Base-by-base conservation (phyloP, 2,329 filamentous ascomycete species). In the Lasiodiplodia gonubiensis region DNA sequence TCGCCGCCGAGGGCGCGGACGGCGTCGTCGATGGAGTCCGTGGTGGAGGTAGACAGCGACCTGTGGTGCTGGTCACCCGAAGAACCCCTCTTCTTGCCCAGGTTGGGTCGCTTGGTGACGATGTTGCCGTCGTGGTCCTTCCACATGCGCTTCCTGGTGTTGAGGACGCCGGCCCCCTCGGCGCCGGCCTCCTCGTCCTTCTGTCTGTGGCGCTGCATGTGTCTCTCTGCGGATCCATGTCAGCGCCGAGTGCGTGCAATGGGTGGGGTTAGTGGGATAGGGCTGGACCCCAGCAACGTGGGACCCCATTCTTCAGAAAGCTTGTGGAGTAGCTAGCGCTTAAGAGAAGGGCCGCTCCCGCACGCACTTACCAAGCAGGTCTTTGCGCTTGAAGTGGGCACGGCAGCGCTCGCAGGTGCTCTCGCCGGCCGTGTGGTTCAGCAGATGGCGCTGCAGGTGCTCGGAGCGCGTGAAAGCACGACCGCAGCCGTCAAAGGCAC, bases 311-410 rank as follows among this genome's bases (percentile, higher is more conserved):
- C 37, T 64, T 66, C 54, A 66, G 64, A 53, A 68, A 30, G 23
- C 46, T 51, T 64, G n/a, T 55, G 16, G 39, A 42, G 59, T 39
- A 61, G 42, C 59, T 49, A 61, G 59, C 59, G 59, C 30, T 60
- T 48, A 10, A 64, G 64, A 14, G 59, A 68, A 68, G 39, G 60
- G n/a, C 54, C 35, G 54, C 53, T 39, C 53, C 53, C 53, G 53
- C 33, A n/a, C 8, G 30, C 57, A 60, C 81, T 76, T 78, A 86
- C 86, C 84, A 67, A 88, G 76, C 51, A 89, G 76, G 74, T 89
- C 88, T 30, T 83, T 85, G 53, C 88, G 81, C 71, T 86, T 86
- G 75, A 89, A 89, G 72, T 88, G 86, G 33, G 86, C 86, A 67
- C 83, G 82, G 70, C 88, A 90, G 71, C 87, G 79, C 60, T 83